Conservation (phyloP, 352 stramenopile species). For the Phytophthora citrophthora region DNA sequence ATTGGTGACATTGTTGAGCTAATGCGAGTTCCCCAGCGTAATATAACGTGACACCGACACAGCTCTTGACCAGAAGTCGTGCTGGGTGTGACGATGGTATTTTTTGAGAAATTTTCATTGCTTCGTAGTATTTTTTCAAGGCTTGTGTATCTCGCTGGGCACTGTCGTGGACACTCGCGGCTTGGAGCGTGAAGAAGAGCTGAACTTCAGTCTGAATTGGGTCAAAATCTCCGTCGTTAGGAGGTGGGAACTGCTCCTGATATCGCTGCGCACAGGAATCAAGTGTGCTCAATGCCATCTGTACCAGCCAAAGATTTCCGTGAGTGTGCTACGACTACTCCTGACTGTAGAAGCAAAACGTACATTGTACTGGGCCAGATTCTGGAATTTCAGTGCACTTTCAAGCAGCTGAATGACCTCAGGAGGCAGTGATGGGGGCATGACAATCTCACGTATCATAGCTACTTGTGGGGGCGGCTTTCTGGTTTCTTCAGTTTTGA, state of each 20-base stretch:
- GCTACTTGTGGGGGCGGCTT: conserved; percentile 46
- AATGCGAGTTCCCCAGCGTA: conserved; percentile 58
- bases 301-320: neutral
- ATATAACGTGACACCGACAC: conserved; percentile 61
- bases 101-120: conserved; percentile 44
- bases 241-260: conserved; percentile 19
- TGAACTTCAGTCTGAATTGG: conserved; percentile 37
- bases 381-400: conserved; percentile 69
- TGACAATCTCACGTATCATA: conserved; percentile 66
- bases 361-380: conserved; percentile 68
- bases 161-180: conserved; percentile 66
- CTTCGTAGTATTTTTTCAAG: conserved; percentile 56
- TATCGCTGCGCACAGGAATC: conserved; percentile 51
- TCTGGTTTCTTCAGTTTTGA: neutral
- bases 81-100: conserved; percentile 45
- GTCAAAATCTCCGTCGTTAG: conserved; percentile 10
- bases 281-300: conserved; percentile 69
- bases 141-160: conserved; percentile 55
- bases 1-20: conserved; percentile 60
- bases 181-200: conserved; percentile 60
- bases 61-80: conserved; percentile 53
- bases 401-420: conserved; percentile 58
- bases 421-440: conserved; percentile 46
- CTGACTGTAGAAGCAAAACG: conserved; percentile 1
- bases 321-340: no score